Conservation (phyloP, 2,329 filamentous ascomycete species). For the Geosmithia putterillii region DNA sequence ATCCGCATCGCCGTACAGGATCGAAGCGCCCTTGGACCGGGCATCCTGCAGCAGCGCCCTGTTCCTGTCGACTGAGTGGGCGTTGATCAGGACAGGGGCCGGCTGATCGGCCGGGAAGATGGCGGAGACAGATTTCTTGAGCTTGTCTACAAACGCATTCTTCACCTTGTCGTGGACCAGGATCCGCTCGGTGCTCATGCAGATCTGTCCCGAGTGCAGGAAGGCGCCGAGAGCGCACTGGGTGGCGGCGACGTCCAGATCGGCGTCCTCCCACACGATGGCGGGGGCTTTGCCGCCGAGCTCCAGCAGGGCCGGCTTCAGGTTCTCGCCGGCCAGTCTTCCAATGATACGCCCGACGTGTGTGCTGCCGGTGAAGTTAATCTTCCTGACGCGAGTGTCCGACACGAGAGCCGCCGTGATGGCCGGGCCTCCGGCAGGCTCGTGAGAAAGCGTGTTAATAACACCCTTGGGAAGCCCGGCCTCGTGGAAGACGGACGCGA, state of each 20-base stretch:
- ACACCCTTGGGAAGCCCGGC: constrained; percentile 67
- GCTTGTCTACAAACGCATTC: constrained; percentile 30
- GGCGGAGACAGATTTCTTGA: constrained; percentile 23
- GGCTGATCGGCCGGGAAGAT: constrained; percentile 46
- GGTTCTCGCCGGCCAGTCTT: constrained; percentile 52
- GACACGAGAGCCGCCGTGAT: constrained; percentile 58
- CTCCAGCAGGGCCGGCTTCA: constrained; percentile 74
- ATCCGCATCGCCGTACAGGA: constrained; percentile 26
- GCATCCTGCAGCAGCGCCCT: constrained; percentile 57
- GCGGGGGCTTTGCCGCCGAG: constrained; percentile 73
- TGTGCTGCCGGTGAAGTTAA: constrained; percentile 80
- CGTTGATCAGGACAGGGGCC: constrained; percentile 57
- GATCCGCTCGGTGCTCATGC: constrained; percentile 75
- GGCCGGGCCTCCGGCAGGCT: constrained; percentile 51
- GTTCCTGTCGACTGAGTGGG: constrained; percentile 53
- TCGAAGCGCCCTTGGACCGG: constrained; percentile 48
- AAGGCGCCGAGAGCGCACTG: constrained; percentile 61
- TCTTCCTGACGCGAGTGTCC: constrained; percentile 57
- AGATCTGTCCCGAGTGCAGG: constrained; percentile 66
- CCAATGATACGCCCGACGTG: constrained; percentile 62
- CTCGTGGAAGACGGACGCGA: constrained; percentile 53
- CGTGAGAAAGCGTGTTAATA: constrained; percentile 58
- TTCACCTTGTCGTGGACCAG: constrained; percentile 38
- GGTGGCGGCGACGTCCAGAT: constrained; percentile 58
- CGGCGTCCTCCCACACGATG: constrained; percentile 70